Percentiles rank a stretch among this genome's conserved stretches.
Conservation (phyloP, 441 rosid species). For the Pelargonium cotyledonis region DNA sequence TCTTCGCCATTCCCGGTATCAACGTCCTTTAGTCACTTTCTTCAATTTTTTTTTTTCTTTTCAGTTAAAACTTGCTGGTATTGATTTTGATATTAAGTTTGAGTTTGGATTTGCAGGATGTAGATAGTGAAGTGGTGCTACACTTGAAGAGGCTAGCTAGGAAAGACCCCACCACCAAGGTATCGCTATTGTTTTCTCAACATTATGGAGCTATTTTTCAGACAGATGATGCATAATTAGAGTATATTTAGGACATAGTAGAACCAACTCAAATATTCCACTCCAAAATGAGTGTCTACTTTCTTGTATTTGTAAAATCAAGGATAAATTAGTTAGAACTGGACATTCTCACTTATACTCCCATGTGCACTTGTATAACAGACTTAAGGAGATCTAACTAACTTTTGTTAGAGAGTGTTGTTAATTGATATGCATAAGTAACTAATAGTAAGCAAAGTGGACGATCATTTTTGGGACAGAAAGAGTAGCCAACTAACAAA, state of each 20-base stretch:
- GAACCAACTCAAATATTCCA: neutral
- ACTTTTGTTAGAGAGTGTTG: too few relatives aligned
- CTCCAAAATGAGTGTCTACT: too few relatives aligned
- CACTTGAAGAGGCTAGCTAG: slow-evolving; percentile 82
- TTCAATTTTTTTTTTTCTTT: slow-evolving; percentile 1
- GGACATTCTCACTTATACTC: too few relatives aligned
- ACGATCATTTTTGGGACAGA: too few relatives aligned
- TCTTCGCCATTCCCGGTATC: slow-evolving; percentile 44
- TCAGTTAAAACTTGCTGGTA: neutral
- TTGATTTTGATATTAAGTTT: neutral
- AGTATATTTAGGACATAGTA: neutral
- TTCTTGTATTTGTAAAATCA: too few relatives aligned
- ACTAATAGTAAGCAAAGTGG: too few relatives aligned
- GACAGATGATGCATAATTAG: neutral
- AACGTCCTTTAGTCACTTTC: neutral
- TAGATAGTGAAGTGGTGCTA: slow-evolving; percentile 71
- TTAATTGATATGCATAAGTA: too few relatives aligned
- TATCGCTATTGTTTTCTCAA: slow-evolving; percentile 14
- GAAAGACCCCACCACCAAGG: slow-evolving; percentile 95
- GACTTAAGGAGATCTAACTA: too few relatives aligned
- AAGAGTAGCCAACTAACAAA: too few relatives aligned
- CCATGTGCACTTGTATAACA: too few relatives aligned
- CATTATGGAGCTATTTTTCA: neutral
- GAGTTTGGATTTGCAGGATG: slow-evolving; percentile 41
- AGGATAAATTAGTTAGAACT: too few relatives aligned